phyloP scores from a whole-genome alignment of 306 rosid genomes.

The Pueraria montana region DNA sequence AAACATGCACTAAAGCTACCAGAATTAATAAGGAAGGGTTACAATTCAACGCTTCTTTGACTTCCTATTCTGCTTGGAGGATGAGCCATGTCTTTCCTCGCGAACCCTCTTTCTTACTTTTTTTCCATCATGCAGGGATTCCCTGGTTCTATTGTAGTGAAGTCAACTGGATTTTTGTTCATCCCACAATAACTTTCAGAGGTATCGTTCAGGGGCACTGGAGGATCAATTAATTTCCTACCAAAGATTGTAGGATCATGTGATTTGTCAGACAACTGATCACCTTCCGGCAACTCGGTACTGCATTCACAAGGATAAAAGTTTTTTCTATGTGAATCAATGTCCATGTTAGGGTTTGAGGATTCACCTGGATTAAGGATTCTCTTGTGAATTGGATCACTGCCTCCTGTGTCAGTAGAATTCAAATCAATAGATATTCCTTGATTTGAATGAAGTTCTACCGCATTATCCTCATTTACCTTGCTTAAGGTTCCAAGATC shows the following conservation, averaged over 20 bases:
- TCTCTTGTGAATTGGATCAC: not conserved
- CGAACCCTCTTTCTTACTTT: not conserved
- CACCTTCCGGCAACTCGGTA: no score
- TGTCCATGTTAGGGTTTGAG: not conserved
- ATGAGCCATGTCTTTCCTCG: not conserved
- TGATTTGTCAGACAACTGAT: slow-evolving; percentile 58
- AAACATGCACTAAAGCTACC: not conserved
- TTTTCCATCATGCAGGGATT: not conserved
- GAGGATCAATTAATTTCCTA: slow-evolving; percentile 41
- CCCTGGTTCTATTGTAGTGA: no score
- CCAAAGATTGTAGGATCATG: slow-evolving; percentile 34
- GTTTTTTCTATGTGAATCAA: not conserved
- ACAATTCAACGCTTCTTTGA: not conserved
- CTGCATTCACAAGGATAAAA: not conserved
- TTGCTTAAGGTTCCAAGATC: slow-evolving; percentile 12
- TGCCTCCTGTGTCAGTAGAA: slow-evolving; percentile 56
- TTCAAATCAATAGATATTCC: slow-evolving; percentile 59
- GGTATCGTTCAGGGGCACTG: not conserved
- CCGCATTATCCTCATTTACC: slow-evolving; percentile 36
- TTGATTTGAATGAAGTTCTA: slow-evolving; percentile 53
- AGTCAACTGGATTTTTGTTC: not conserved
- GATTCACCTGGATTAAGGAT: not conserved
- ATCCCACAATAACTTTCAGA: not conserved
- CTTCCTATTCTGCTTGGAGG: not conserved
- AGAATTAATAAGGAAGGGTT: not conserved